Conservation (phyloP, 371 early-diverging fungal species). For the Synchytrium microbalum region DNA sequence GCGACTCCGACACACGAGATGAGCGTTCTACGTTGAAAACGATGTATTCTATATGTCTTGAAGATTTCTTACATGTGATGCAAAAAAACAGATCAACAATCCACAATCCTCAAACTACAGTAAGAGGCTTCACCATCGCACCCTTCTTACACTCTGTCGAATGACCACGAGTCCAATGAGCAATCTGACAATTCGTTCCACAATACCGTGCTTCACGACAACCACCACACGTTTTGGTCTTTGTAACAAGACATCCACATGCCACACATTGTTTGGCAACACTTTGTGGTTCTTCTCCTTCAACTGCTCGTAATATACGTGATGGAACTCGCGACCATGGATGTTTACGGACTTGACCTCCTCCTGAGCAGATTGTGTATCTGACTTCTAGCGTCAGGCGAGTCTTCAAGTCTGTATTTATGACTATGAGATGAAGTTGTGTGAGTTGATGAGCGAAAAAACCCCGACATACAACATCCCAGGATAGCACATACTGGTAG, state of each 20-base stretch:
- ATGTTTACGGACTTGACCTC: conserved; percentile 12
- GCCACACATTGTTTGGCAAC: conserved; percentile 22
- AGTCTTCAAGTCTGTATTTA: conserved; percentile 22
- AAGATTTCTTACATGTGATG: too few species aligned
- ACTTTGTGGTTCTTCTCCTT: conserved; percentile 18
- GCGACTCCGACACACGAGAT: too few species aligned
- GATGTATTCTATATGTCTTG: too few species aligned
- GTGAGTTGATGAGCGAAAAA: not conserved
- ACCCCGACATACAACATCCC: not conserved
- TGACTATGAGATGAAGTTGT: conserved; percentile 6
- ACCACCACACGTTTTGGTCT: conserved; percentile 21
- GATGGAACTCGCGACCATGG: conserved; percentile 19
- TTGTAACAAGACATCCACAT: conserved; percentile 16
- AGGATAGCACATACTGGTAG: conserved; percentile 14
- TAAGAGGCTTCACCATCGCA: not conserved
- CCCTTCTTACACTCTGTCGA: conserved; percentile 15
- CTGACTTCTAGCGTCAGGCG: conserved; percentile 22
- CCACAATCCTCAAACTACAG: not conserved
- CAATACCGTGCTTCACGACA: conserved; percentile 24
- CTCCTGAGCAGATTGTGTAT: conserved; percentile 19
- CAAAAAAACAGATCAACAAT: too few species aligned
- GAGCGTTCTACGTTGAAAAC: too few species aligned
- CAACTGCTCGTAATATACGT: conserved; percentile 15
- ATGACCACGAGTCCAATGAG: conserved; percentile 30
- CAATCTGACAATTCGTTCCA: conserved; percentile 35